Conservation (phyloP, 352 stramenopile genomes). For the Globisporangium orthogonon region DNA sequence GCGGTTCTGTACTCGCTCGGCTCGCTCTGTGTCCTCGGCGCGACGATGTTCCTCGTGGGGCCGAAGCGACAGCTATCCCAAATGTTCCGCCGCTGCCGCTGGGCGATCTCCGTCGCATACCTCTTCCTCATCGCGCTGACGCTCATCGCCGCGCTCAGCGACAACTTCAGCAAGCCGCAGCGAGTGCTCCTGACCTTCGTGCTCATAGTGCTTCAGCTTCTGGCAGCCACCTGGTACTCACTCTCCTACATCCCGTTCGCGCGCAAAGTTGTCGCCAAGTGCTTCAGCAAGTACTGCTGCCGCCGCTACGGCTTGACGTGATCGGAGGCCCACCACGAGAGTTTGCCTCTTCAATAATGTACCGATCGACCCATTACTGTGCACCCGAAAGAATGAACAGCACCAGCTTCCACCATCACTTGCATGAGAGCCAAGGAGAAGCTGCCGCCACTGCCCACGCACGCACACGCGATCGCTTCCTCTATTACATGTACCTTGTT, state of each 20-base stretch:
- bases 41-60: constrained; percentile 30
- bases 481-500: constrained; percentile 3
- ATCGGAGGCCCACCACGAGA: not conserved
- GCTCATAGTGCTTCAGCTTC: constrained; percentile 61
- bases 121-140: constrained; percentile 33
- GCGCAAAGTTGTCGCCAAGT: constrained; percentile 22
- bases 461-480: not conserved
- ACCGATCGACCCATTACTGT: not conserved
- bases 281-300: constrained; percentile 7
- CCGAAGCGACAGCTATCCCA: constrained; percentile 48
- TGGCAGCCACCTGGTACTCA: constrained; percentile 71
- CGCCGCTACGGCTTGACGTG: not conserved
- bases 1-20: constrained; percentile 47
- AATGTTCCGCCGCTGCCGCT: constrained; percentile 53
- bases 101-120: constrained; percentile 39
- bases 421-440: not conserved
- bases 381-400: not conserved
- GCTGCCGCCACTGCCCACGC: not conserved
- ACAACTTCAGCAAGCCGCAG: constrained; percentile 4
- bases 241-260: constrained; percentile 80
- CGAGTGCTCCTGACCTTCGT: constrained; percentile 41
- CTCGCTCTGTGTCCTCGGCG: constrained; percentile 26
- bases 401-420: not conserved
- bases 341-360: not conserved
- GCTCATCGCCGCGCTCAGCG: constrained; percentile 31